A percentile compares a stretch with the other conserved stretches of the same genome.
phyloP scores from a whole-genome alignment of 2,329 filamentous ascomycete genomes.

The Sporothrix protearum region DNA sequence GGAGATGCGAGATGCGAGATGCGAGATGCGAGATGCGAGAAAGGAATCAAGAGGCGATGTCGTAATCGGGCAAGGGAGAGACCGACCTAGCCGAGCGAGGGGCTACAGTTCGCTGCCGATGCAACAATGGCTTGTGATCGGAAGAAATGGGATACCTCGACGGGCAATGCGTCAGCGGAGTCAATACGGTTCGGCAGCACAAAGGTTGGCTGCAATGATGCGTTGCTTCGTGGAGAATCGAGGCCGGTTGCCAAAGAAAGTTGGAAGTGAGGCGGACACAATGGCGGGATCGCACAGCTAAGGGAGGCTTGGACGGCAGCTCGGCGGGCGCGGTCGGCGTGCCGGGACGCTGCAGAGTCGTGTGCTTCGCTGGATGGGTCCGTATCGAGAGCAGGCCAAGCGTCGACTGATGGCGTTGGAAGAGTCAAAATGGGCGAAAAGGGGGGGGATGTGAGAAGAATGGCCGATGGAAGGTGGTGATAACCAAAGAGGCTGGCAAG shows the following conservation, averaged over 20 bases:
- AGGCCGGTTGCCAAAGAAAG: background rate
- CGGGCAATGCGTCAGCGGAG: no score
- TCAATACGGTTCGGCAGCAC: background rate
- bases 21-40: background rate
- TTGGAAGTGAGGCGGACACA: background rate
- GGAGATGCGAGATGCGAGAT: background rate
- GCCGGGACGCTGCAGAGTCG: background rate
- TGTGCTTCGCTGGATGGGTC: no score
- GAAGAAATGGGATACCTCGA: background rate
- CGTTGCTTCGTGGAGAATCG: background rate
- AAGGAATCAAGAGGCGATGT: background rate
- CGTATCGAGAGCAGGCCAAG: background rate
- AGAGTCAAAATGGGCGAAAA: background rate
- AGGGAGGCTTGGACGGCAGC: background rate
- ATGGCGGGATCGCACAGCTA: background rate
- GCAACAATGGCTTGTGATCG: background rate
- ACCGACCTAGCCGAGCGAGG: background rate
- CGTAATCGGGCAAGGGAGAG: background rate
- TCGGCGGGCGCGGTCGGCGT: background rate
- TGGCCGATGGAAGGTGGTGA: background rate
- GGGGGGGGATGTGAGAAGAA: background rate
- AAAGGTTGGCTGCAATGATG: background rate
- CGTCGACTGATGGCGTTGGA: background rate
- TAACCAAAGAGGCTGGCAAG: conserved; percentile 6
- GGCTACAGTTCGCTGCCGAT: background rate